phyloP scores from a whole-genome alignment of 352 stramenopile genomes.

The Phytopythium vexans region DNA sequence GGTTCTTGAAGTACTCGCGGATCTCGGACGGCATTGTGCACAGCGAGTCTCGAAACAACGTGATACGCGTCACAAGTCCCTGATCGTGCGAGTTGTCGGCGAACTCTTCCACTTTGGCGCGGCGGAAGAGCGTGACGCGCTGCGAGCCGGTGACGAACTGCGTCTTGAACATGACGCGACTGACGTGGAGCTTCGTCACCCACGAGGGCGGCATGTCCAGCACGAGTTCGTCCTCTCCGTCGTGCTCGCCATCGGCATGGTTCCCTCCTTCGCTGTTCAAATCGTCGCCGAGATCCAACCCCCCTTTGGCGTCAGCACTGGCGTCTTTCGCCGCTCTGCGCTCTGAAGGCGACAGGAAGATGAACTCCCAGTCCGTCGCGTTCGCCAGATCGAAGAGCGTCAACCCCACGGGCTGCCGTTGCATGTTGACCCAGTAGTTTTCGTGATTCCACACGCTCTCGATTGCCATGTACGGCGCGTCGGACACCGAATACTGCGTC shows the following conservation, averaged over 20 bases:
- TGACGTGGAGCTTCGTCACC: slow-evolving; percentile 74
- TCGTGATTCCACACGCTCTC: slow-evolving; percentile 93
- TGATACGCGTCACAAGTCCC: slow-evolving; percentile 84
- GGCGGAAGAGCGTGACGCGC: slow-evolving; percentile 86
- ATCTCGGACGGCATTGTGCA: slow-evolving; percentile 86
- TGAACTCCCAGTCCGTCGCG: slow-evolving; percentile 88
- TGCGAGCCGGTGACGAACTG: slow-evolving; percentile 85
- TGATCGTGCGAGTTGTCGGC: slow-evolving; percentile 87
- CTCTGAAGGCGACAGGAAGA: slow-evolving; percentile 83
- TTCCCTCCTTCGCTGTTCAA: slow-evolving; percentile 66
- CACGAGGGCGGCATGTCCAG: slow-evolving; percentile 86
- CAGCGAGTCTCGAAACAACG: slow-evolving; percentile 71
- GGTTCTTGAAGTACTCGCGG: slow-evolving; percentile 90
- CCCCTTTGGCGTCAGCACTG: slow-evolving; percentile 44
- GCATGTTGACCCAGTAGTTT: slow-evolving; percentile 97
- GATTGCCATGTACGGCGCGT: slow-evolving; percentile 84
- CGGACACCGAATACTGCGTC: slow-evolving; percentile 66
- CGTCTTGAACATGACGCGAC: slow-evolving; percentile 72
- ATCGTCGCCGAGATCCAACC: slow-evolving; percentile 51
- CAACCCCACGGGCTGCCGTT: slow-evolving; percentile 59
- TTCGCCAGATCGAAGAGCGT: slow-evolving; percentile 84
- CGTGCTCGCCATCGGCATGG: slow-evolving; percentile 38
- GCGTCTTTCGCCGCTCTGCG: slow-evolving; percentile 47
- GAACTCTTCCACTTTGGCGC: slow-evolving; percentile 93
- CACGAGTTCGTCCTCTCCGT: slow-evolving; percentile 61